A percentile compares a stretch with the other conserved stretches of the same genome.
Conservation (phyloP, 2,329 filamentous ascomycete genomes). For the Penicillium sp. region DNA sequence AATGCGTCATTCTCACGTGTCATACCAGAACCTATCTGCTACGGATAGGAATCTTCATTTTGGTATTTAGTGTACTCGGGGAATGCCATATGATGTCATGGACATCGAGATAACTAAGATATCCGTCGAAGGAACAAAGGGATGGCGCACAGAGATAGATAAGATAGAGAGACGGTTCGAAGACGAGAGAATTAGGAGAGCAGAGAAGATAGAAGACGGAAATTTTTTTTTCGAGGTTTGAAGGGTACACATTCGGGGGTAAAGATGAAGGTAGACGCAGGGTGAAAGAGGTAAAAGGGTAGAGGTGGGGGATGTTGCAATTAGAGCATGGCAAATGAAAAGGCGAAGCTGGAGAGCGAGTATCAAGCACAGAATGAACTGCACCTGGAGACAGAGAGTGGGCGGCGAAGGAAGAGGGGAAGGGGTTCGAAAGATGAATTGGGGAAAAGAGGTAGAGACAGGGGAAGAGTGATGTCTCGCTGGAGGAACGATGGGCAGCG, state of each 20-base stretch:
- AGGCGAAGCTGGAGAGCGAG: conserved; percentile 11
- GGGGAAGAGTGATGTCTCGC: conserved; percentile 6
- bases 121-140: conserved; percentile 10
- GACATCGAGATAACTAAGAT: conserved; percentile 21
- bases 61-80: conserved; percentile 17
- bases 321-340: conserved; percentile 11
- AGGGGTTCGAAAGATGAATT: conserved; percentile 3
- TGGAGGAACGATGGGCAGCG: conserved; percentile 5
- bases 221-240: conserved; percentile 24
- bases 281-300: conserved; percentile 1
- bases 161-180: conserved; percentile 16
- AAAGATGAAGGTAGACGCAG: conserved; percentile 14
- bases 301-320: conserved; percentile 2
- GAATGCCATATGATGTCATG: conserved; percentile 17
- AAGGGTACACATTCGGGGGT: conserved; percentile 5
- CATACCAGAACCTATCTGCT: conserved; percentile 18
- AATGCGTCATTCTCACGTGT: background rate
- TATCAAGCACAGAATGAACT: conserved; percentile 4
- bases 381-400: background rate
- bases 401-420: background rate
- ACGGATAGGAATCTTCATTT: conserved; percentile 19
- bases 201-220: conserved; percentile 15
- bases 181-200: conserved; percentile 22
- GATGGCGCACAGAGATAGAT: conserved; percentile 22
- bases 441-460: conserved; percentile 19